Conservation (phyloP, 164 flowering plant genomes). For the Brasenia schreberi region DNA sequence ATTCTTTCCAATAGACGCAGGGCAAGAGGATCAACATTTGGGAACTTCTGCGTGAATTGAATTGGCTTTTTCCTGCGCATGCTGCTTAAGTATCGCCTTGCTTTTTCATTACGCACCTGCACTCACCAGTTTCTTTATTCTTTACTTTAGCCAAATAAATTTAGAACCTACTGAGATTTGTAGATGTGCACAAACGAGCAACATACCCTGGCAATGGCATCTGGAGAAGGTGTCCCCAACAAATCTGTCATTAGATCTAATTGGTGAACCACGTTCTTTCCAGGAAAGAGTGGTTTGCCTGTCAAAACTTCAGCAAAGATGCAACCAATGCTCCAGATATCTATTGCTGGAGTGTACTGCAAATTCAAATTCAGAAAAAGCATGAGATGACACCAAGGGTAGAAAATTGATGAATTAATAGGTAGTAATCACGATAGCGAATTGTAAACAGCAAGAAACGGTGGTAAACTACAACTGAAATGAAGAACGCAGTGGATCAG, state of each 20-base stretch:
- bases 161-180: no score
- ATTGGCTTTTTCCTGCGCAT: slow-evolving; percentile 82
- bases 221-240: slow-evolving; percentile 84
- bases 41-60: slow-evolving; percentile 85
- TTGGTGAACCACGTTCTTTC: slow-evolving; percentile 96
- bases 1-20: slow-evolving; percentile 80
- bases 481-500: no score
- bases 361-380: slow-evolving; percentile 7
- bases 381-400: neutral
- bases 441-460: no score
- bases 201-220: slow-evolving; percentile 80
- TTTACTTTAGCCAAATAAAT: no score
- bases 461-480: no score
- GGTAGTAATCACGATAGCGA: neutral
- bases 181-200: neutral
- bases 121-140: neutral
- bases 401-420: neutral
- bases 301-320: slow-evolving; percentile 92
- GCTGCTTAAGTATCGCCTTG: slow-evolving; percentile 87
- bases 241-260: slow-evolving; percentile 92
- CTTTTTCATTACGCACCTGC: slow-evolving; percentile 95
- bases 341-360: slow-evolving; percentile 98
- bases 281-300: slow-evolving; percentile 96
- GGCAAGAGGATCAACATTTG: slow-evolving; percentile 89
- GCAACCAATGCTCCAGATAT: slow-evolving; percentile 99